phyloP scores from a whole-genome alignment of 2,329 filamentous ascomycete genomes.

The Pseudogymnoascus sp. region DNA sequence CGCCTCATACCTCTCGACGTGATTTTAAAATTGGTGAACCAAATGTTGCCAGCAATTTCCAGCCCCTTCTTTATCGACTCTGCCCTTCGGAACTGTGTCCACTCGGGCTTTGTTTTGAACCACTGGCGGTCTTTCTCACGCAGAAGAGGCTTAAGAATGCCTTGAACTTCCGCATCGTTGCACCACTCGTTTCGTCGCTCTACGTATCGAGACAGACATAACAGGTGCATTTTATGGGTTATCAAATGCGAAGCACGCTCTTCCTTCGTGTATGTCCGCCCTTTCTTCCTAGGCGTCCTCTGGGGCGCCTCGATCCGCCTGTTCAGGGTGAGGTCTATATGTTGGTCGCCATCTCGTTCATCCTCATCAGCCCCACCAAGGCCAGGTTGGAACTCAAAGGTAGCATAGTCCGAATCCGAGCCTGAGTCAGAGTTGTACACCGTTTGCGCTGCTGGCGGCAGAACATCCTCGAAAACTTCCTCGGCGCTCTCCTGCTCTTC shows the following conservation, averaged over 20 bases:
- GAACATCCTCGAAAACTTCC: constrained; percentile 25
- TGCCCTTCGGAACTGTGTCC: constrained; percentile 67
- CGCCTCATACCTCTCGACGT: constrained; percentile 61
- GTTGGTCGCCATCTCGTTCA: constrained; percentile 19
- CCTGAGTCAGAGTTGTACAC: constrained; percentile 21
- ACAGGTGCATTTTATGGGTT: constrained; percentile 77
- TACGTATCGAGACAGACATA: constrained; percentile 73
- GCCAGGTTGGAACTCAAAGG: constrained; percentile 16
- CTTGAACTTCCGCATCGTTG: constrained; percentile 64
- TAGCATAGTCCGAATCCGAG: constrained; percentile 8
- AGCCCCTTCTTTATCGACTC: constrained; percentile 73
- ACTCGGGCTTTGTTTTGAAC: constrained; percentile 57
- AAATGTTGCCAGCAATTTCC: constrained; percentile 57
- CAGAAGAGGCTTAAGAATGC: constrained; percentile 54
- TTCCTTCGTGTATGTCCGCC: constrained; percentile 41
- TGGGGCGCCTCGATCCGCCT: constrained; percentile 19
- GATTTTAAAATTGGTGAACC: constrained; percentile 60
- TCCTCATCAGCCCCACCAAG: constrained; percentile 22
- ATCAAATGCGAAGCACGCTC: constrained; percentile 54
- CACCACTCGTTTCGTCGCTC: constrained; percentile 80
- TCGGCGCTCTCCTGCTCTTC: constrained; percentile 15
- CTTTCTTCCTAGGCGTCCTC: constrained; percentile 12
- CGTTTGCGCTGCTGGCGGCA: constrained; percentile 16
- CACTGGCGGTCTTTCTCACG: constrained; percentile 55
- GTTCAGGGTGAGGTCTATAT: constrained; percentile 28